These are phyloP conservation scores for Penicillium verrucosum DNA, from an alignment of 2,329 filamentous ascomycete genomes.

Conservation along the genomic window DNA sequence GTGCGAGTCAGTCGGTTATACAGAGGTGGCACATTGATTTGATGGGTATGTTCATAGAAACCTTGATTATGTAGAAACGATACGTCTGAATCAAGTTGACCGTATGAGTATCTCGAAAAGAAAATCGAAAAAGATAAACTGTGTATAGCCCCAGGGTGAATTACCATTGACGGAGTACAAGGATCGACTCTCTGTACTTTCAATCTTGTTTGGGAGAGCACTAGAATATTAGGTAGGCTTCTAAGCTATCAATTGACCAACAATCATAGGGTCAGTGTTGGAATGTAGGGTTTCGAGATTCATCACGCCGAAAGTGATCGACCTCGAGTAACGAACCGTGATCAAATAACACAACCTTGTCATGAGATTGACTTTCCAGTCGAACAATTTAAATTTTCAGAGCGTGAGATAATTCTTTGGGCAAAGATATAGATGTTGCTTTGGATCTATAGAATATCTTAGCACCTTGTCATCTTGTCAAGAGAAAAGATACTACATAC, in stretches of 20 bases:
- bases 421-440: neutral
- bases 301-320: neutral
- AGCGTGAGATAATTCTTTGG: neutral
- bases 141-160: neutral
- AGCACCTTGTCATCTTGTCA: neutral
- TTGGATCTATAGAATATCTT: neutral
- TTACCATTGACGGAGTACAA: neutral
- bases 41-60: neutral
- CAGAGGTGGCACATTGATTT: neutral
- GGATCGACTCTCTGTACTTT: neutral
- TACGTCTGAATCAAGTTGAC: neutral
- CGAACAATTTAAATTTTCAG: too few relatives aligned
- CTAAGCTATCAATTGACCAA: neutral
- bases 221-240: neutral
- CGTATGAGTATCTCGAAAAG: too few relatives aligned
- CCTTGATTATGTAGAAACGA: neutral
- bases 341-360: neutral
- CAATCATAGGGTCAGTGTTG: neutral
- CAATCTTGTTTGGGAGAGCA: neutral
- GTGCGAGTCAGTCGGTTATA: neutral
- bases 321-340: neutral
- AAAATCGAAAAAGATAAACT: too few relatives aligned
- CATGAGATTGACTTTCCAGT: neutral
- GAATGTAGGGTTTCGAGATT: slow-evolving; percentile 3
- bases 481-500: neutral